phyloP scores from a whole-genome alignment of 805 yeast genomes.

The Nematodospora valgi region DNA sequence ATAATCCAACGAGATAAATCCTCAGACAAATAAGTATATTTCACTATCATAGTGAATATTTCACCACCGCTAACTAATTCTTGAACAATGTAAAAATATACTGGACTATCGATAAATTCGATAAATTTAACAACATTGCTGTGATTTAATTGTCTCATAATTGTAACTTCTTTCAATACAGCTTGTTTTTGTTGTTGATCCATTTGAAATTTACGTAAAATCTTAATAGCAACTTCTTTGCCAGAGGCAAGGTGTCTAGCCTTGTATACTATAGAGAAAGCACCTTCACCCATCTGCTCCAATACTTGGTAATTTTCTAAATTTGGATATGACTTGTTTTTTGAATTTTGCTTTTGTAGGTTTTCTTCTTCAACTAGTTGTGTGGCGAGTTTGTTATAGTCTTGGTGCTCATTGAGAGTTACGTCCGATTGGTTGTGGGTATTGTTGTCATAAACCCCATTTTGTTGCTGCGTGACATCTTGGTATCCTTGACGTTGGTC shows the following conservation, averaged over 20 bases:
- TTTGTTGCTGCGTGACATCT: not conserved
- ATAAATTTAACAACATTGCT: constrained; percentile 63
- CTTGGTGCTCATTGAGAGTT: constrained; percentile 5
- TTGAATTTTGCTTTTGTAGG: constrained; percentile 18
- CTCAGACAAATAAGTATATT: constrained; percentile 63
- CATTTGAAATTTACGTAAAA: constrained; percentile 67
- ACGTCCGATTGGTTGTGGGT: constrained; percentile 1
- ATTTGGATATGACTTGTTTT: constrained; percentile 29
- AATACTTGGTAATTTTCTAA: constrained; percentile 42
- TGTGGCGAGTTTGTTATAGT: constrained; percentile 23
- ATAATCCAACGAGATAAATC: constrained; percentile 63
- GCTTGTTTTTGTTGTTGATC: constrained; percentile 60
- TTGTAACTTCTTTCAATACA: constrained; percentile 75
- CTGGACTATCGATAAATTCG: constrained; percentile 61
- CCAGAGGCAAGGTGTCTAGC: constrained; percentile 43
- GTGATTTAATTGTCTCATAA: constrained; percentile 64
- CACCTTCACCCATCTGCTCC: constrained; percentile 74
- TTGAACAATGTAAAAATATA: constrained; percentile 65
- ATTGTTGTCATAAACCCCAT: constrained; percentile 3
- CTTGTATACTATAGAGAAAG: constrained; percentile 71
- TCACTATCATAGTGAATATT: constrained; percentile 63
- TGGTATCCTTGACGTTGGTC: not conserved
- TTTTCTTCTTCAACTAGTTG: constrained; percentile 37
- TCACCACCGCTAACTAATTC: constrained; percentile 80
- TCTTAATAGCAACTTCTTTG: constrained; percentile 50